Evolutionary conservation across 352 stramenopile species (phyloP).

Genomic region (Phytophthora macrochlamydospora): DNA sequence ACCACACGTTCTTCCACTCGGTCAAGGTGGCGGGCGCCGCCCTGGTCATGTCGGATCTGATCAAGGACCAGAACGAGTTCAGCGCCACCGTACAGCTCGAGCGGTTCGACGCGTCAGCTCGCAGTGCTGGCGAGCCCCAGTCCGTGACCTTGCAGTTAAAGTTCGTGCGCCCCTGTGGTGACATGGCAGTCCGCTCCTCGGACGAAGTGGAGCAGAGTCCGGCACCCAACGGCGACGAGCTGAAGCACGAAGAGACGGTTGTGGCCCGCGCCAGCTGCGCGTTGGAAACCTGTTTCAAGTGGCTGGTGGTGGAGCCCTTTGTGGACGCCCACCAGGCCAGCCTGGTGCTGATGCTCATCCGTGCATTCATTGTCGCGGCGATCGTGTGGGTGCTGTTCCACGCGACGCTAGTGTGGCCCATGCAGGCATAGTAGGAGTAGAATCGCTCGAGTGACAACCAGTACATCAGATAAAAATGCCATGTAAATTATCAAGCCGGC

Average conservation of each 20-base stretch:
- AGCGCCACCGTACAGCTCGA: constrained; percentile 55
- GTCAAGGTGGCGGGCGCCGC: constrained; percentile 58
- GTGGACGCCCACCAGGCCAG: constrained; percentile 27
- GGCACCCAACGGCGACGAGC: constrained; percentile 13
- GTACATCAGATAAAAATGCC: constrained; percentile 30
- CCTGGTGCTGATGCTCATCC: constrained; percentile 45
- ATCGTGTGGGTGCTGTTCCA: constrained; percentile 49
- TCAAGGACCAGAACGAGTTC: constrained; percentile 45
- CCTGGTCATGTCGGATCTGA: constrained; percentile 48
- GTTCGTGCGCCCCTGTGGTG: constrained; percentile 30
- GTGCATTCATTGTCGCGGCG: constrained; percentile 35
- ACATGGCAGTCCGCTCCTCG: constrained; percentile 21
- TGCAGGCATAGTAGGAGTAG: constrained; percentile 22
- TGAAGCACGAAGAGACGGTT: constrained; percentile 7
- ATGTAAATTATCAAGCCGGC: constrained; percentile 41
- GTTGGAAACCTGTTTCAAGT: constrained; percentile 28
- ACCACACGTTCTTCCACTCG: constrained; percentile 66
- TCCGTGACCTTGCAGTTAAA: constrained; percentile 41
- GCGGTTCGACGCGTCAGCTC: constrained; percentile 40
- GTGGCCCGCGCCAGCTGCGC: neutral
- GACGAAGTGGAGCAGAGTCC: constrained; percentile 29
- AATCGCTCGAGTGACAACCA: constrained; percentile 20
- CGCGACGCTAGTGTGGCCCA: constrained; percentile 24
- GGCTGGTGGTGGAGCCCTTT: constrained; percentile 37
- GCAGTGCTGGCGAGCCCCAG: constrained; percentile 30